Evolutionary conservation across 371 early-diverging fungal genomes (phyloP).

Genomic region (Apophysomyces sp.): DNA sequence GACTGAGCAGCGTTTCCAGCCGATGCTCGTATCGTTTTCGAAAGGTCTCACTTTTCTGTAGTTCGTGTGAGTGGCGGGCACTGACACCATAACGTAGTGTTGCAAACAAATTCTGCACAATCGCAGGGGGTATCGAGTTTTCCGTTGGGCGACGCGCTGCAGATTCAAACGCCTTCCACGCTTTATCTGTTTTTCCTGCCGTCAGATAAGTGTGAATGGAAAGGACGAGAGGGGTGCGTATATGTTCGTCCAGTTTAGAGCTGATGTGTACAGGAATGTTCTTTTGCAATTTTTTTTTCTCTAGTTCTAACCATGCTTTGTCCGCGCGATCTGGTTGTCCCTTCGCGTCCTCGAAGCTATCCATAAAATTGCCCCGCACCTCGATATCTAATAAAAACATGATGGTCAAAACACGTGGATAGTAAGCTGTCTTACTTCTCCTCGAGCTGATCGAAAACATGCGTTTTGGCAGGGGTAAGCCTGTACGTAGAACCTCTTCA

Average conservation of each 20-base stretch:
- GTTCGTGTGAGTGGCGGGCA: conserved; percentile 3
- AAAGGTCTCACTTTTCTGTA: conserved; percentile 13
- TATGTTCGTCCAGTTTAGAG: conserved; percentile 18
- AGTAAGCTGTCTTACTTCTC: conserved; percentile 3
- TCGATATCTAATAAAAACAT: neutral
- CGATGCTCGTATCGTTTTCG: conserved; percentile 15
- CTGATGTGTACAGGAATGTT: conserved; percentile 29
- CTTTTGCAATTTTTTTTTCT: conserved; percentile 13
- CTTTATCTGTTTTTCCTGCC: conserved; percentile 12
- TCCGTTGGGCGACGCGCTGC: conserved; percentile 9
- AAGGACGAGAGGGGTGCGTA: conserved; percentile 22
- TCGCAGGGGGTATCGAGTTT: conserved; percentile 1
- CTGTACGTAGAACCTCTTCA: neutral
- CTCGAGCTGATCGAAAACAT: conserved; percentile 14
- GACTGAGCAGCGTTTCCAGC: conserved; percentile 19
- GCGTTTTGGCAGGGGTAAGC: conserved; percentile 1
- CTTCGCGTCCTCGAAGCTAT: neutral
- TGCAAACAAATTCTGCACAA: conserved; percentile 15
- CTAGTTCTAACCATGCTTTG: conserved; percentile 6
- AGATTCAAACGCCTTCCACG: conserved; percentile 30
- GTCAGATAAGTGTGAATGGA: conserved; percentile 23
- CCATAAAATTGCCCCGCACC: neutral
- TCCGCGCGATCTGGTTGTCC: neutral
- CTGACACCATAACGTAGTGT: conserved; percentile 18
- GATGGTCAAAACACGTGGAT: neutral